Evolutionary conservation across 345 rosid genomes (phyloP).

Genomic region (Eucalyptus victrix): DNA sequence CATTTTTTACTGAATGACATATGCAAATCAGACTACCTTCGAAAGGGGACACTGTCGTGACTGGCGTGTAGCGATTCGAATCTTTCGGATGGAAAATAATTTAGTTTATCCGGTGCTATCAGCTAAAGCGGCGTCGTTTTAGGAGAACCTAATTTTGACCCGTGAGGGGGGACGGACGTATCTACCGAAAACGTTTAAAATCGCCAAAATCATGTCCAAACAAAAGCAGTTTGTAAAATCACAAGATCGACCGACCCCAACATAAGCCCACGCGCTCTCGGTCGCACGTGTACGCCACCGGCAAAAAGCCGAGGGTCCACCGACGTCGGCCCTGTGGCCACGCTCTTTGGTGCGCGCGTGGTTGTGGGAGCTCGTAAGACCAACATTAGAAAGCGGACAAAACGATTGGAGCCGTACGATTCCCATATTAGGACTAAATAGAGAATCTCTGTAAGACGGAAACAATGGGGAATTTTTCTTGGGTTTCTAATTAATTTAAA

Average conservation of each 20-base stretch:
- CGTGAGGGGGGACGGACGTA: background rate
- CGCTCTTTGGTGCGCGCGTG: background rate
- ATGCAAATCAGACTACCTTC: background rate
- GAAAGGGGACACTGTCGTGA: background rate
- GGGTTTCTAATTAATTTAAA: background rate
- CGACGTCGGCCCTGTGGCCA: background rate
- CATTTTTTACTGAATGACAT: background rate
- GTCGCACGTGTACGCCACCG: background rate
- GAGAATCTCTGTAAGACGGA: background rate
- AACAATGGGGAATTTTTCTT: background rate
- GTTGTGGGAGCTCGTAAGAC: background rate
- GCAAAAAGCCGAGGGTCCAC: accelerated
- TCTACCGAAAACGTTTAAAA: background rate
- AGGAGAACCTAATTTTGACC: background rate
- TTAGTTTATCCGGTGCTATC: background rate
- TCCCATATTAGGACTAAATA: background rate
- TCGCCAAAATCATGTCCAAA: background rate
- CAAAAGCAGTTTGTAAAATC: background rate
- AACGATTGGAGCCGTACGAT: background rate
- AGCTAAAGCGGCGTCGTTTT: background rate
- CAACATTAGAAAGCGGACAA: background rate
- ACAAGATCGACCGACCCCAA: background rate
- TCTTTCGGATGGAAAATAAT: background rate
- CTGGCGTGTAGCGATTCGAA: background rate
- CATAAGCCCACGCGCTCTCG: background rate